These are phyloP conservation scores for Rhizophagus sp. DNA, from an alignment of 192 early-diverging fungal species.

Conservation along the genomic window DNA sequence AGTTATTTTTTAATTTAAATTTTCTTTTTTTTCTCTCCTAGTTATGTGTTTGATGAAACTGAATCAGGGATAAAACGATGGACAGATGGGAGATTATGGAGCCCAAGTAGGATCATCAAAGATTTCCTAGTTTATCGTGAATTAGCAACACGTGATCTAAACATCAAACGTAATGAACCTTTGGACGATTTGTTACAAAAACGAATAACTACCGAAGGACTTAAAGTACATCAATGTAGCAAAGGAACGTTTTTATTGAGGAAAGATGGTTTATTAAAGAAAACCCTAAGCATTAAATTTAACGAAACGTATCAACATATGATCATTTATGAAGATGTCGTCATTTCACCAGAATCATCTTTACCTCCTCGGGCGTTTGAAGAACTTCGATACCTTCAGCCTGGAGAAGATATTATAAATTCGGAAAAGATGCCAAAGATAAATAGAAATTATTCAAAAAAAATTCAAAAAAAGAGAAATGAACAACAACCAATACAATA, in stretches of 20 bases:
- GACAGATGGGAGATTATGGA: slow-evolving; percentile 19
- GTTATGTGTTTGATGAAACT: slow-evolving; percentile 8
- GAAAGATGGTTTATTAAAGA: slow-evolving; percentile 2
- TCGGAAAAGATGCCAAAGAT: slow-evolving; percentile 9
- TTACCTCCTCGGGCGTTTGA: slow-evolving; percentile 11
- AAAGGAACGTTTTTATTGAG: slow-evolving; percentile 12
- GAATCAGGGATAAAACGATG: slow-evolving; percentile 14
- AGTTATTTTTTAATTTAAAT: too few species aligned
- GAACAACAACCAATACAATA: neutral
- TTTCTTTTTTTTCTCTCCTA: neutral
- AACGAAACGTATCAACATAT: slow-evolving; percentile 15
- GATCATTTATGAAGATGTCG: slow-evolving; percentile 12
- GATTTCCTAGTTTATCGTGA: slow-evolving; percentile 12
- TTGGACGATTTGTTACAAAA: neutral
- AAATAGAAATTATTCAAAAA: neutral
- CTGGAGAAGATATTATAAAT: slow-evolving; percentile 12
- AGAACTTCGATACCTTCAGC: slow-evolving; percentile 14
- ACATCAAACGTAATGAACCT: neutral
- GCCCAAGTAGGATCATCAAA: slow-evolving; percentile 7
- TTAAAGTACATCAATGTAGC: slow-evolving; percentile 19
- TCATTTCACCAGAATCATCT: neutral
- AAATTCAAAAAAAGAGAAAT: neutral
- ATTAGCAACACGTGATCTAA: slow-evolving; percentile 12
- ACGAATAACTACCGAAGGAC: neutral
- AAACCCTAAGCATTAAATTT: slow-evolving; percentile 13